phyloP scores from a whole-genome alignment of 1,284 basidiomycete species.

The Irpex sp. region DNA sequence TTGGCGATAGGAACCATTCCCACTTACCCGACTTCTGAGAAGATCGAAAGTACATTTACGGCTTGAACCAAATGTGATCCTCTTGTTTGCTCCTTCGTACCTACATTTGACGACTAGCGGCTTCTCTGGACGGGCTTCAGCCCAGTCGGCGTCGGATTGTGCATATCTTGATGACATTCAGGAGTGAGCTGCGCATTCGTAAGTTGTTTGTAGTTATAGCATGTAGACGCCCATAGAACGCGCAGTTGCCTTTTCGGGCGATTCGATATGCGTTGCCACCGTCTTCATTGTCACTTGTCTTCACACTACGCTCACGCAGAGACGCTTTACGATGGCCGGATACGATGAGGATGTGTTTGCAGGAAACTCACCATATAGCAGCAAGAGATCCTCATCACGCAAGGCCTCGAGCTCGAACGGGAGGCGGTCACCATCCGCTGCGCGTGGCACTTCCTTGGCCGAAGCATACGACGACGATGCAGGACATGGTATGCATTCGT shows the following conservation, averaged over 20 bases:
- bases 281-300: neutral
- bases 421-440: conserved; percentile 41
- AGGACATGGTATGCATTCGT: conserved; percentile 55
- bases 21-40: conserved; percentile 61
- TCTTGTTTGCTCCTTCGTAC: conserved; percentile 70
- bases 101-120: conserved; percentile 76
- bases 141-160: conserved; percentile 23
- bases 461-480: conserved; percentile 34
- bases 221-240: neutral
- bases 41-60: conserved; percentile 73
- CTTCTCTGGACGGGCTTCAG: conserved; percentile 46
- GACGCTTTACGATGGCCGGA: neutral
- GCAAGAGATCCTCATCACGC: conserved; percentile 28
- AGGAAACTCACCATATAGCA: conserved; percentile 18
- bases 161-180: conserved; percentile 27
- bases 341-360: conserved; percentile 21
- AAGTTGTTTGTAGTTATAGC: neutral
- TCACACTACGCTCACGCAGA: neutral
- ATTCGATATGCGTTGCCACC: neutral
- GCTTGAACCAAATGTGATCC: conserved; percentile 75
- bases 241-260: neutral
- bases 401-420: conserved; percentile 39
- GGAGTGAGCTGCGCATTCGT: conserved; percentile 12
- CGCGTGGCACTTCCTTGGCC: conserved; percentile 36
- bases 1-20: neutral